Evolutionary conservation across 208 protist genomes (phyloP).

Genomic region (Trypanosomatidae sp.): DNA sequence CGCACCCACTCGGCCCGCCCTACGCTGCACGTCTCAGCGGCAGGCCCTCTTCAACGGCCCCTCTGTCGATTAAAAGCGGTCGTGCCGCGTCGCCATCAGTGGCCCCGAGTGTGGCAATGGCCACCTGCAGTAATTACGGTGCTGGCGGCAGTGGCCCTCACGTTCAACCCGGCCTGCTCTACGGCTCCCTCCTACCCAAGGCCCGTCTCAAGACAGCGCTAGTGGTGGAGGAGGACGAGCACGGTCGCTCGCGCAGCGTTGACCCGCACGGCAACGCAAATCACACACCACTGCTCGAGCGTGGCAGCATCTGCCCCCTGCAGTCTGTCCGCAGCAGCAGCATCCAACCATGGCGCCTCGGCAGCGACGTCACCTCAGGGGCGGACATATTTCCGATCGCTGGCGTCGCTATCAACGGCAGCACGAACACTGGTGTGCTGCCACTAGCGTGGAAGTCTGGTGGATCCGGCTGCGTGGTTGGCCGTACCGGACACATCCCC

Average conservation of each 20-base stretch:
- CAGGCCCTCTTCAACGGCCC: neutral
- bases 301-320: slow-evolving; percentile 18
- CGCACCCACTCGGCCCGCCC: neutral
- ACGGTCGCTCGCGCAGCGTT: slow-evolving; percentile 22
- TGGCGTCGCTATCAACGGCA: slow-evolving; percentile 22
- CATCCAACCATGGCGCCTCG: neutral
- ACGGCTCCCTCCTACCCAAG: slow-evolving; percentile 60
- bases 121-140: neutral
- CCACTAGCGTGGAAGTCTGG: slow-evolving; percentile 72
- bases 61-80: neutral
- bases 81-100: slow-evolving; percentile 11
- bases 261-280: slow-evolving; percentile 14
- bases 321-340: neutral
- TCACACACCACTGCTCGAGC: slow-evolving; percentile 18
- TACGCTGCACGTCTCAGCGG: neutral
- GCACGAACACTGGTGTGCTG: slow-evolving; percentile 26
- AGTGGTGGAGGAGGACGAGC: slow-evolving; percentile 26
- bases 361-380: neutral
- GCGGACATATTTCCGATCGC: slow-evolving; percentile 8
- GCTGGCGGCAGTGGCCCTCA: slow-evolving; percentile 8
- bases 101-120: slow-evolving; percentile 2
- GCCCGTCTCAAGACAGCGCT: slow-evolving; percentile 40
- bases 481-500: slow-evolving; percentile 31
- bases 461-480: slow-evolving; percentile 42
- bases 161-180: slow-evolving; percentile 50